These are phyloP conservation scores for Mitragyna speciosa DNA, from an alignment of 257 asterid species.

Conservation along the genomic window DNA sequence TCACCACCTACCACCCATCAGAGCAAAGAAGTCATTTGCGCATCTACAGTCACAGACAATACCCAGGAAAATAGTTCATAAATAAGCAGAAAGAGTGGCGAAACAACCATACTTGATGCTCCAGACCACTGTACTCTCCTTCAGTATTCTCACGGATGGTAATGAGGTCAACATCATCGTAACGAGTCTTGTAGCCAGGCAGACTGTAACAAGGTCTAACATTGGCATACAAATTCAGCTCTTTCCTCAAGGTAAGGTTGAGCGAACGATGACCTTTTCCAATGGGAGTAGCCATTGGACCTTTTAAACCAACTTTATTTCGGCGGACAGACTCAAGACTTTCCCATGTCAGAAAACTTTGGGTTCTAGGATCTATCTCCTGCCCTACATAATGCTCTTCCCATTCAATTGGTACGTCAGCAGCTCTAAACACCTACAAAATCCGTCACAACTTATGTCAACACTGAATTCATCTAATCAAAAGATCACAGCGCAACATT, in stretches of 20 bases:
- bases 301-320: conserved; percentile 90
- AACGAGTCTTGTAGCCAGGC: conserved; percentile 93
- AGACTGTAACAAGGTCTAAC: conserved; percentile 95
- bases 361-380: conserved; percentile 89
- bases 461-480: background rate
- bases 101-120: conserved; percentile 42
- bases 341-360: conserved; percentile 96
- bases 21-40: conserved; percentile 18
- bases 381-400: conserved; percentile 90
- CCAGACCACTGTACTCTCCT: conserved; percentile 61
- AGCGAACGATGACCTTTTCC: conserved; percentile 98
- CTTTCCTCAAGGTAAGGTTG: conserved; percentile 92
- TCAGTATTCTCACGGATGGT: conserved; percentile 67
- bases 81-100: background rate
- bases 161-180: conserved; percentile 83
- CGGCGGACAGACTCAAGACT: conserved; percentile 86
- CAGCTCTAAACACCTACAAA: conserved; percentile 67
- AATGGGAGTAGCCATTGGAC: conserved; percentile 98
- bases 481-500: background rate
- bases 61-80: background rate
- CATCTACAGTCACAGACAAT: background rate
- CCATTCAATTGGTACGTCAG: conserved; percentile 95
- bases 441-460: background rate
- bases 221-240: conserved; percentile 89
- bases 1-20: conserved; percentile 63